Percentiles rank a stretch among this genome's conserved stretches.
Evolutionary conservation across 2,329 filamentous ascomycete species (phyloP).

Genomic region (Colletotrichum echinochloae): DNA sequence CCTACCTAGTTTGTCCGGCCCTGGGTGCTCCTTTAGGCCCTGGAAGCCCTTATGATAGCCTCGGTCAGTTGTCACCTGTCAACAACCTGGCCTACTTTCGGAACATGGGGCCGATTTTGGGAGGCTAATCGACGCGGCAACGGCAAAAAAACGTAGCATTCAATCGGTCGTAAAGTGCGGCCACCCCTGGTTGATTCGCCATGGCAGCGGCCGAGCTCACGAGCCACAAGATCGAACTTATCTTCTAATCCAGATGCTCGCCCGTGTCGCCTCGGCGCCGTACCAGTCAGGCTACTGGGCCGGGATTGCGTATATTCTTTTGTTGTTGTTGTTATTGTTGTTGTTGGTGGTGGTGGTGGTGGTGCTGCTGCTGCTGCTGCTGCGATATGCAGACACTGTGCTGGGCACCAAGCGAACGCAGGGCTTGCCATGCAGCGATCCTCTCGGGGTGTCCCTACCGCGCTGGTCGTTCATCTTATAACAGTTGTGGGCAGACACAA

Average conservation of each 20-base stretch:
- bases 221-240: conserved; percentile 25
- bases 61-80: conserved; percentile 9
- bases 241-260: conserved; percentile 9
- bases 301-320: too few relatives aligned
- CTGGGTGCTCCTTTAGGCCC: conserved; percentile 18
- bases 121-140: conserved; percentile 24
- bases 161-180: background rate
- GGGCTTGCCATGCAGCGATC: conserved; percentile 27
- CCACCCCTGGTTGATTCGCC: background rate
- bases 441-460: conserved; percentile 26
- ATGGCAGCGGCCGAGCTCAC: conserved; percentile 20
- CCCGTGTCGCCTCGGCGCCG: conserved; percentile 18
- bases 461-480: conserved; percentile 34
- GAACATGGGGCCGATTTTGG: conserved; percentile 36
- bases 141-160: conserved; percentile 1
- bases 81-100: conserved; percentile 19
- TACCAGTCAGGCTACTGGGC: conserved; percentile 3
- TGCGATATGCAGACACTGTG: conserved; percentile 13
- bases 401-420: conserved; percentile 14
- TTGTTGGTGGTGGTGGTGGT: too few relatives aligned
- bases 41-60: conserved; percentile 7
- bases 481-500: conserved; percentile 3
- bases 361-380: too few relatives aligned
- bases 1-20: conserved; percentile 17
- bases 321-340: background rate